Evolutionary conservation across 805 yeast genomes (phyloP).

Genomic region (Cyberlindnera sargentensis): DNA sequence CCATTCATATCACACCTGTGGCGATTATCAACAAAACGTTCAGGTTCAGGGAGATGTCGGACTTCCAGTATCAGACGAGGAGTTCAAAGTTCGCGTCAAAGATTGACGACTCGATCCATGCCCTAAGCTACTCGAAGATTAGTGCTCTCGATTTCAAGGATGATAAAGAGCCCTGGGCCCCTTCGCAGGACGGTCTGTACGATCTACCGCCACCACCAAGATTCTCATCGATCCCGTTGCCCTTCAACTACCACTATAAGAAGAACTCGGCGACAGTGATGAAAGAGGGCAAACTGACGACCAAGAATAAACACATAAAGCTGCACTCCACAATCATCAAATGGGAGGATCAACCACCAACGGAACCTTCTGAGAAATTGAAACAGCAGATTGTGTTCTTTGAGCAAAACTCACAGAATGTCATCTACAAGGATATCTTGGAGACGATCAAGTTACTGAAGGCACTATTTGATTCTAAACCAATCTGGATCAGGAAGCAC

Average conservation of each 20-base stretch:
- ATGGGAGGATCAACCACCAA: slow-evolving; percentile 43
- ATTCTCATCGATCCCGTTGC: slow-evolving; percentile 68
- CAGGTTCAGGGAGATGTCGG: slow-evolving; percentile 80
- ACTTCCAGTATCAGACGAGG: slow-evolving; percentile 68
- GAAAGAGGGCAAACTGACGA: slow-evolving; percentile 41
- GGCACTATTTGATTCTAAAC: slow-evolving; percentile 57
- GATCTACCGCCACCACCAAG: slow-evolving; percentile 83
- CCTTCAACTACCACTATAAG: slow-evolving; percentile 70
- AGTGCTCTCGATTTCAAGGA: slow-evolving; percentile 29
- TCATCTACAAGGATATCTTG: slow-evolving; percentile 24
- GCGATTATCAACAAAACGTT: slow-evolving; percentile 64
- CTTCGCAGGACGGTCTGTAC: slow-evolving; percentile 22
- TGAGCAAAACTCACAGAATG: slow-evolving; percentile 25
- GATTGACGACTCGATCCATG: slow-evolving; percentile 33
- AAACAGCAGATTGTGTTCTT: slow-evolving; percentile 34
- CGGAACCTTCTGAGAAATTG: slow-evolving; percentile 42
- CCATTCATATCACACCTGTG: slow-evolving; percentile 47
- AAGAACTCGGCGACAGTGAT: slow-evolving; percentile 55
- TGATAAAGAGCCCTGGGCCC: slow-evolving; percentile 31
- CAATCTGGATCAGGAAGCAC: slow-evolving; percentile 82
- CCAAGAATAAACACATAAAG: slow-evolving; percentile 38
- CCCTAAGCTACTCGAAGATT: slow-evolving; percentile 36
- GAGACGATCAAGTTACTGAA: slow-evolving; percentile 24
- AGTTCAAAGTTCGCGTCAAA: slow-evolving; percentile 43
- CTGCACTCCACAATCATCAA: slow-evolving; percentile 47